Evolutionary conservation across 73 alveolate genomes (phyloP).

Genomic region (Durusdinium trenchii): DNA sequence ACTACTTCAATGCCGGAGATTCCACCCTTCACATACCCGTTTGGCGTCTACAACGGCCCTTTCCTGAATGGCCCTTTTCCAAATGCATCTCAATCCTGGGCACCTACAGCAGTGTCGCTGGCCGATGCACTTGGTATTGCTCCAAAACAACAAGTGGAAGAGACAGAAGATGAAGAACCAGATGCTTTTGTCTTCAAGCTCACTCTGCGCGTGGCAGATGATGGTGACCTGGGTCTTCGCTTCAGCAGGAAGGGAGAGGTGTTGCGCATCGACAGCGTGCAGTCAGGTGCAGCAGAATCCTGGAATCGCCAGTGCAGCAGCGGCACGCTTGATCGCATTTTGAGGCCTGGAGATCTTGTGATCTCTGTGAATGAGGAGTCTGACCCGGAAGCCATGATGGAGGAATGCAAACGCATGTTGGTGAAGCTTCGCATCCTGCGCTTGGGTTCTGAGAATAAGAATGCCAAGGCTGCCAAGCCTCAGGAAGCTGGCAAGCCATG

Average conservation of each 20-base stretch:
- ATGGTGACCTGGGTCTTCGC: conserved; percentile 35
- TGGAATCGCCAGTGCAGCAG: conserved; percentile 58
- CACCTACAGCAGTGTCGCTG: conserved; percentile 1
- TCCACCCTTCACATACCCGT: conserved; percentile 26
- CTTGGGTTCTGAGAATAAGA: not conserved
- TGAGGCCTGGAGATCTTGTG: conserved; percentile 27
- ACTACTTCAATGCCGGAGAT: conserved; percentile 41
- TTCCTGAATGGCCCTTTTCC: not conserved
- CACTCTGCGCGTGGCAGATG: conserved; percentile 55
- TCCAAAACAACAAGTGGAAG: not conserved
- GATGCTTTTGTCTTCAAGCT: conserved; percentile 56
- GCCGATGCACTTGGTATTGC: conserved; percentile 47
- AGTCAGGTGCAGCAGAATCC: conserved; percentile 42
- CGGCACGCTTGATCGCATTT: not conserved
- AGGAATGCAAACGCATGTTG: conserved; percentile 29
- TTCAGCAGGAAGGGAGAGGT: conserved; percentile 35
- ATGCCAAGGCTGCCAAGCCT: not conserved
- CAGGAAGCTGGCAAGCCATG: conserved; percentile 27
- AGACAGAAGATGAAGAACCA: not conserved
- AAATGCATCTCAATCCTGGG: not conserved
- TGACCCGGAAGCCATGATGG: conserved; percentile 44
- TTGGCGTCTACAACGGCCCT: no score
- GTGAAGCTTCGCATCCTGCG: conserved; percentile 58
- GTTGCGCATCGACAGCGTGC: conserved; percentile 35
- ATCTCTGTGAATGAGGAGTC: conserved; percentile 37